Evolutionary conservation across 495 filamentous ascomycete species (phyloP).

Genomic region (Daldinia concentrica): DNA sequence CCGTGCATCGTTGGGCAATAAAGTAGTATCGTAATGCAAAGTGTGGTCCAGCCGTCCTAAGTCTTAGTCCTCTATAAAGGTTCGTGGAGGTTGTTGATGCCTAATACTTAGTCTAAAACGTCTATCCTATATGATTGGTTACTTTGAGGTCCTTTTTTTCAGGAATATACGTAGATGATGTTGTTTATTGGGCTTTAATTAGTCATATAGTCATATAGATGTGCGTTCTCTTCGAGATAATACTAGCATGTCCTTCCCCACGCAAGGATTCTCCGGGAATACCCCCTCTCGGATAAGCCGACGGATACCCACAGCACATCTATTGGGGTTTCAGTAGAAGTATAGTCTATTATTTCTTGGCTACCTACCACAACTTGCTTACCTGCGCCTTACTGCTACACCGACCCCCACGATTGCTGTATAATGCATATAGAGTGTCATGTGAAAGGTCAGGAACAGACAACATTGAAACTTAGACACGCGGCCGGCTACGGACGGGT

Average conservation of each 20-base stretch:
- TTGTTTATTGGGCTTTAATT: not conserved
- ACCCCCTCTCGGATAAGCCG: conserved; percentile 17
- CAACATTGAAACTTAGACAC: conserved; percentile 17
- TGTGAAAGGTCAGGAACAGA: conserved; percentile 20
- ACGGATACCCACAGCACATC: not conserved
- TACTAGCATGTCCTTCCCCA: not conserved
- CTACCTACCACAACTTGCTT: conserved; percentile 10
- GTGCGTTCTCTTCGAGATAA: not conserved
- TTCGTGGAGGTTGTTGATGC: not conserved
- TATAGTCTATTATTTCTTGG: conserved; percentile 18
- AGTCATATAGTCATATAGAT: not conserved
- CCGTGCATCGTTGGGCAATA: too few relatives aligned
- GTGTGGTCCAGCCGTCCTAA: not conserved
- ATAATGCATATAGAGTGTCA: conserved; percentile 22
- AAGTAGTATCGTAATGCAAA: too few relatives aligned
- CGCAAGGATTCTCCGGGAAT: conserved; percentile 11
- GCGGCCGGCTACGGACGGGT: not conserved
- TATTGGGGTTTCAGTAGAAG: conserved; percentile 11
- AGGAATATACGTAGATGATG: not conserved
- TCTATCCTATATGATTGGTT: not conserved
- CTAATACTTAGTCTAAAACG: not conserved
- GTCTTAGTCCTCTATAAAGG: not conserved
- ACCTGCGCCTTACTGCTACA: conserved; percentile 19
- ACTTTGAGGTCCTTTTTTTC: not conserved
- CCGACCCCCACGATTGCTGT: conserved; percentile 31